Conservation (phyloP, 257 asterid species). For the Primulina huaijiensis region DNA sequence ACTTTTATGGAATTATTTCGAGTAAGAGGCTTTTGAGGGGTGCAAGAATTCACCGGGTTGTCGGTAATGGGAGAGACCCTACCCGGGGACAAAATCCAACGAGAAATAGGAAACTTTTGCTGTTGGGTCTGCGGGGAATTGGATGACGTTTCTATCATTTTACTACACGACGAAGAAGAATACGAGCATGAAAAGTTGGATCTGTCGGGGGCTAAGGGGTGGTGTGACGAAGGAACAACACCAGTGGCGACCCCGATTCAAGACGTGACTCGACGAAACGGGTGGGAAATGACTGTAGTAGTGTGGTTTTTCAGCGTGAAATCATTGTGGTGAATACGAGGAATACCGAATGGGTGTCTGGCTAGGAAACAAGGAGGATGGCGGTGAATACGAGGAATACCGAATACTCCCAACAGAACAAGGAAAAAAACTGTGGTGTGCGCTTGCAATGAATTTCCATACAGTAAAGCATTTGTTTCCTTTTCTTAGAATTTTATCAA, state of each 20-base stretch:
- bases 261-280: constrained; percentile 32
- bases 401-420: too few species aligned
- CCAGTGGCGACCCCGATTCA: constrained; percentile 73
- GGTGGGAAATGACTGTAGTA: not conserved
- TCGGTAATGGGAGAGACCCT: constrained; percentile 89
- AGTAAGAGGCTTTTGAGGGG: constrained; percentile 19
- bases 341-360: too few species aligned
- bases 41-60: constrained; percentile 27
- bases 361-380: too few species aligned
- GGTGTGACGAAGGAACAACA: constrained; percentile 78
- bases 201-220: constrained; percentile 82
- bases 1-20: constrained; percentile 28
- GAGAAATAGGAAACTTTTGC: constrained; percentile 45
- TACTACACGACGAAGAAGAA: constrained; percentile 28
- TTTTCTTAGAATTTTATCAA: too few species aligned
- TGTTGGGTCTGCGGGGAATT: constrained; percentile 53
- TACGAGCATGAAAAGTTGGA: constrained; percentile 29
- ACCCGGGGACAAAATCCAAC: constrained; percentile 95
- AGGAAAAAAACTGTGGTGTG: too few species aligned
- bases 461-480: too few species aligned
- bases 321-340: too few species aligned
- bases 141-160: constrained; percentile 51
- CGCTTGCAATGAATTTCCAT: too few species aligned
- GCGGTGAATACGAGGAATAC: too few species aligned
- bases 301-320: too few species aligned